Conservation (phyloP, 495 filamentous ascomycete genomes). For the Rostrohypoxylon terebratum region DNA sequence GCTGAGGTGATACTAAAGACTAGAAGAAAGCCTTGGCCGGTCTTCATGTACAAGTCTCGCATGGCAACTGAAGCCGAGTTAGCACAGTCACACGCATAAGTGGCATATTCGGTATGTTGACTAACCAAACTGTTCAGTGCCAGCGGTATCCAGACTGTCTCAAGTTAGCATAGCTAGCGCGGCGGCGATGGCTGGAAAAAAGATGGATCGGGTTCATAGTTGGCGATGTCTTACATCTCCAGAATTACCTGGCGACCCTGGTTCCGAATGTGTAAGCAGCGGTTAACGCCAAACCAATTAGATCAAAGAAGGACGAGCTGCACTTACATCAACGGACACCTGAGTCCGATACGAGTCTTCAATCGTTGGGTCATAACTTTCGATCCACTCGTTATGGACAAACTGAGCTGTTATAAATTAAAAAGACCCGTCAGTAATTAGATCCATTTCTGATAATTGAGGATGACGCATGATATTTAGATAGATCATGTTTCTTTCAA, state of each 20-base stretch:
- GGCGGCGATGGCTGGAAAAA: conserved; percentile 25
- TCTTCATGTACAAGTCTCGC: conserved; percentile 97
- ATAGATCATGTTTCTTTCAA: conserved; percentile 32
- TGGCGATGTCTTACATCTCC: conserved; percentile 79
- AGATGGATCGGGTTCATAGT: conserved; percentile 30
- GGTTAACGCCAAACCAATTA: conserved; percentile 28
- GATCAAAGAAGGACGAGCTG: conserved; percentile 5
- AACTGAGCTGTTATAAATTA: conserved; percentile 81
- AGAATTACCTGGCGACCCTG: conserved; percentile 95
- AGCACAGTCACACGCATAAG: conserved; percentile 34
- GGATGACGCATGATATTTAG: conserved; percentile 20
- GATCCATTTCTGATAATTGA: conserved; percentile 21
- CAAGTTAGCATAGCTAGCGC: conserved; percentile 39
- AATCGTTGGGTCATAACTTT: conserved; percentile 98
- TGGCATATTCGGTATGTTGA: conserved; percentile 35
- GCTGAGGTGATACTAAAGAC: conserved; percentile 96
- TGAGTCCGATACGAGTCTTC: conserved; percentile 97
- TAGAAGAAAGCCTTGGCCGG: conserved; percentile 94
- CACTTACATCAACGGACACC: conserved; percentile 89
- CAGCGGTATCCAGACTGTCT: conserved; percentile 89
- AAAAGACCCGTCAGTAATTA: conserved; percentile 42
- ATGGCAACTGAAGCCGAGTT: conserved; percentile 58
- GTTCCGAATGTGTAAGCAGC: conserved; percentile 45
- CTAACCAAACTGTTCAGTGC: conserved; percentile 98
- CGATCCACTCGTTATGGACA: conserved; percentile 99